Evolutionary conservation across 805 yeast species (phyloP).

Genomic region (Candida koratica): DNA sequence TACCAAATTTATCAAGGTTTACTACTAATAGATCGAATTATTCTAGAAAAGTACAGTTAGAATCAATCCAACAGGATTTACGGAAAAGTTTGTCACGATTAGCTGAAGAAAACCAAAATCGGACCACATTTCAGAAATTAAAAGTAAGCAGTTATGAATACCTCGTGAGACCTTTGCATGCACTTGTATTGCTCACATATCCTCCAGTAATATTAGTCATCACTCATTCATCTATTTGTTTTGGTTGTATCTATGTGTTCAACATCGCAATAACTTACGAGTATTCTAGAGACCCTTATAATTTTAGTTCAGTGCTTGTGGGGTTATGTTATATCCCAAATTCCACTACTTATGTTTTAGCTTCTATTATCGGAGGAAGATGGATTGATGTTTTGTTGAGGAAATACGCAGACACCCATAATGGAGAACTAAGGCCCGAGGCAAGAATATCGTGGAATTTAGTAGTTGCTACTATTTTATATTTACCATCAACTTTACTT

Average conservation of each 20-base stretch:
- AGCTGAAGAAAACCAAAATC: background rate
- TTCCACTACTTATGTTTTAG: constrained; percentile 69
- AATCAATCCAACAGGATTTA: constrained; percentile 17
- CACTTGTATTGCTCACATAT: constrained; percentile 56
- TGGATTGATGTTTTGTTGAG: constrained; percentile 67
- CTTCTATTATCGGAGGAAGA: constrained; percentile 75
- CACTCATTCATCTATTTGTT: constrained; percentile 64
- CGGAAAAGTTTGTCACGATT: constrained; percentile 5
- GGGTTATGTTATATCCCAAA: constrained; percentile 83
- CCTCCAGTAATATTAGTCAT: constrained; percentile 75
- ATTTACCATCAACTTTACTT: constrained; percentile 63
- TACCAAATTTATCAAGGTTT: constrained; percentile 37
- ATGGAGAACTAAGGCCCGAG: constrained; percentile 71
- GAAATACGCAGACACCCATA: constrained; percentile 48
- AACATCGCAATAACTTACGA: constrained; percentile 68
- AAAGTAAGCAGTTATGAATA: constrained; percentile 37
- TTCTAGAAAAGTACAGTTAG: constrained; percentile 25
- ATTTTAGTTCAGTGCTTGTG: constrained; percentile 57
- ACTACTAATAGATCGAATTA: constrained; percentile 32
- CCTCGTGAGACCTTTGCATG: constrained; percentile 55
- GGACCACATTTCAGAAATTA: constrained; percentile 10
- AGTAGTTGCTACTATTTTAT: constrained; percentile 56
- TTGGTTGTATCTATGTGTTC: constrained; percentile 65
- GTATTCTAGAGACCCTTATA: constrained; percentile 64
- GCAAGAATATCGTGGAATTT: constrained; percentile 75